phyloP scores from a whole-genome alignment of 2,329 filamentous ascomycete genomes.

The Diaporthe sp. region DNA sequence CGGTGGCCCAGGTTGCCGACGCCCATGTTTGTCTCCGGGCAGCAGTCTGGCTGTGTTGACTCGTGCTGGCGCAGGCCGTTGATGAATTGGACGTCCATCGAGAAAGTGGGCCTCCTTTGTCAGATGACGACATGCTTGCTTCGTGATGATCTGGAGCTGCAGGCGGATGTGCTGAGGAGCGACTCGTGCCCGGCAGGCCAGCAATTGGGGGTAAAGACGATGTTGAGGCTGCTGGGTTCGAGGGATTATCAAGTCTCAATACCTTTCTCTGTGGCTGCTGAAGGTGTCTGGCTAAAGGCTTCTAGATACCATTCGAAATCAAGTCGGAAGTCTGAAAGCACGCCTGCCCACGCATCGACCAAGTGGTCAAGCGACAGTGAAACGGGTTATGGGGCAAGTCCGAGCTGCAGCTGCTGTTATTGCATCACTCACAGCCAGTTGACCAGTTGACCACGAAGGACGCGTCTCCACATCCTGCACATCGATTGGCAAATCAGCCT shows the following conservation, averaged over 20 bases:
- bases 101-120: slow-evolving; percentile 36
- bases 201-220: neutral
- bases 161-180: slow-evolving; percentile 6
- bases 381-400: slow-evolving; percentile 18
- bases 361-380: slow-evolving; percentile 2
- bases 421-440: slow-evolving; percentile 33
- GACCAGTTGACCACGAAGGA: neutral
- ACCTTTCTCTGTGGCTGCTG: neutral
- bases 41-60: slow-evolving; percentile 30
- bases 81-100: slow-evolving; percentile 35
- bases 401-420: slow-evolving; percentile 28
- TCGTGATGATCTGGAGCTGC: slow-evolving; percentile 9
- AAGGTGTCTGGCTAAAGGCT: neutral
- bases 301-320: neutral
- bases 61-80: slow-evolving; percentile 32
- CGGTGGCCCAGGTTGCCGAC: slow-evolving; percentile 39
- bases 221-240: neutral
- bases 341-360: neutral
- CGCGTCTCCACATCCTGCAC: slow-evolving; percentile 13
- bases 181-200: neutral
- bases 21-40: slow-evolving; percentile 40
- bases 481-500: slow-evolving; percentile 12
- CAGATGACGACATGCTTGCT: slow-evolving; percentile 38
- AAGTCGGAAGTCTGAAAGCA: neutral
- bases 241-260: neutral